Base-by-base conservation (phyloP, 768 basidiomycete genomes). In the Pleurotus tuber-regium region DNA sequence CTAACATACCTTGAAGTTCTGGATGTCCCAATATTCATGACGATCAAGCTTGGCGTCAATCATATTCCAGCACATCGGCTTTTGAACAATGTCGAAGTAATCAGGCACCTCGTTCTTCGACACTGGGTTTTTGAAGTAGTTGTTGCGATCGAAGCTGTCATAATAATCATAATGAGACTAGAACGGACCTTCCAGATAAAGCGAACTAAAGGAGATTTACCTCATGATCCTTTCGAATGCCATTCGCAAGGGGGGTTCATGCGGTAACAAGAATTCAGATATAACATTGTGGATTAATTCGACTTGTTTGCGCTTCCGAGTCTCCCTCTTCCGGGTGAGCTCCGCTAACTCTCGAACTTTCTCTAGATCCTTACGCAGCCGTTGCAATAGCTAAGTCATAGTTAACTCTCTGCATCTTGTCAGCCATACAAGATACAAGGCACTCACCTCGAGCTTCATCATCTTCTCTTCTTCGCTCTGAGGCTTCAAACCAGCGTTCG, bases 21-120 rank as follows among this genome's bases (percentile, higher is more conserved):
- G 74, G 0, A 89, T 66, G 61, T 90, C 83, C 74, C 85, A 84
- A 66, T 98, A 98, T 61, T 87, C 82, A 53, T 91, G 86, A 29
- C 76, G 74, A 46, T 95, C 88, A 25, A 99, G 72, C 65, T 91
- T 96, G 24, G 70, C 67, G 40, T 91, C 86, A 61, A 99, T 96
- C 24, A 75, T 76, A 10, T 75, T 76, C 84, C 95, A 94, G 54
- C 86, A 87, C 92, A 97, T 97, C 0, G 97, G 97, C 3, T 77
- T 72, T 59, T 83, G 77, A 61, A 99, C 78, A 29, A 97, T 74
- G 40, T 92, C 87, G 61, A 88, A 92, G 64, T 99, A 99, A 62
- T 98, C 95, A 1, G 89, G 90, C 0, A 95, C 92, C 33, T 88
- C 82, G 1, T 69, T 71, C 57, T 74, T 84, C 35, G 84, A 86